Evolutionary conservation across 2,329 filamentous ascomycete species (phyloP).

Genomic region (Arthrobotrys sphaeroides): DNA sequence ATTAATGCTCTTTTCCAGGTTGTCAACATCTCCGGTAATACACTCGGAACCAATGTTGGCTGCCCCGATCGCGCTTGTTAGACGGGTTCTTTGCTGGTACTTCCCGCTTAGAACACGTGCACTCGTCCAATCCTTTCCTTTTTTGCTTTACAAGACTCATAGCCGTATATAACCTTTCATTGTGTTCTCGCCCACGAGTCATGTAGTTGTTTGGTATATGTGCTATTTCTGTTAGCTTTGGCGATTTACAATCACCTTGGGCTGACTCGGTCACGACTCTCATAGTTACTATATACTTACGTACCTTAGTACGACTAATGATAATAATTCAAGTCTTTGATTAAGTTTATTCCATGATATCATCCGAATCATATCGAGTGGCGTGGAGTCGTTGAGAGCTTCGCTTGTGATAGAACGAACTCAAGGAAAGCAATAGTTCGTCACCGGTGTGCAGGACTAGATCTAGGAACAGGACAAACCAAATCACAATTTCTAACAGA

Average conservation of each 20-base stretch:
- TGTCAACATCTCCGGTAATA: conserved; percentile 59
- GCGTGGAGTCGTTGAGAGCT: too few relatives aligned
- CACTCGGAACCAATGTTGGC: conserved; percentile 62
- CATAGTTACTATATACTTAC: too few relatives aligned
- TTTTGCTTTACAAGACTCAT: conserved; percentile 8
- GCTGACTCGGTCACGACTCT: conserved; percentile 5
- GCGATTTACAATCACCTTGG: background rate
- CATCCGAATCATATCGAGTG: too few relatives aligned
- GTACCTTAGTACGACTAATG: conserved; percentile 13
- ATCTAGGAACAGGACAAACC: too few relatives aligned
- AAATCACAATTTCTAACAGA: too few relatives aligned
- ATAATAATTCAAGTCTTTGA: conserved; percentile 1
- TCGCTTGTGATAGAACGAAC: too few relatives aligned
- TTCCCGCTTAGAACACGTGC: too few relatives aligned
- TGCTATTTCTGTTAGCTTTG: conserved; percentile 7
- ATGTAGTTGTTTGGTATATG: conserved; percentile 9
- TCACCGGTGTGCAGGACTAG: too few relatives aligned
- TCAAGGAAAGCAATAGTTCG: too few relatives aligned
- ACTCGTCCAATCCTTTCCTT: background rate
- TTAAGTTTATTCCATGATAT: background rate
- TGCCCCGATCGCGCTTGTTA: conserved; percentile 60
- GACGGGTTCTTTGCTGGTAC: background rate
- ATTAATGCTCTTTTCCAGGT: conserved; percentile 68
- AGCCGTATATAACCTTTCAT: conserved; percentile 22
- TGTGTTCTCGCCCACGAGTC: background rate